Evolutionary conservation across 129 eudicot genomes (phyloP), one percentile per base, ranked within the genome.

Genomic region (Tagetes patula): DNA sequence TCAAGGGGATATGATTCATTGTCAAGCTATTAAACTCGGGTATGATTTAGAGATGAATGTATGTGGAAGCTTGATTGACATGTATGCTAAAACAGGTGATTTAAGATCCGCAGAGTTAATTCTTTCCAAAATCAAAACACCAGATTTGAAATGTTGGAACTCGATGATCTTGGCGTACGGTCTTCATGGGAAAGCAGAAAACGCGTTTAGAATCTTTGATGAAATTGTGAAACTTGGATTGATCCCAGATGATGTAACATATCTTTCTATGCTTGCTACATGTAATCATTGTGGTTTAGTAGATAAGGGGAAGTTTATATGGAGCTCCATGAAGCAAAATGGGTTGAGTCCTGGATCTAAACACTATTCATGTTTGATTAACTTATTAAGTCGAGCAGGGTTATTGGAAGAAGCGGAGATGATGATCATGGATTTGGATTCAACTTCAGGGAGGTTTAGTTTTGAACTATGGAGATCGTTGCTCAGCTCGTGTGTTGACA

Each of bases 1-100:
- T 55, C 96, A 85, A 78, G 98, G 98, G 11, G 87, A 87, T 45
- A 87, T 84, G 85, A 83, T 93, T 55, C 98, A 93, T 73, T 87
- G 77, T 42, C 83, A 59, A 46, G 90, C 89, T 5, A 3, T 88
- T 34, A 87, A 87, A 77, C 72, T 83, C 40, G 96, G 98, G 37
- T 84, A 58, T 45, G 78, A 77, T 73, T 43, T 66, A 1, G 95
- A 82, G 47, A 79, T 83, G 79, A 74, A 74, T 12, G 95, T 93
- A 9, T 80, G 85, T 31, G 91, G 92, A 64, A 93, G 90, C 79
- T 40, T 93, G 49, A 79, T 89, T 2, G 96, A 93, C 77, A 82
- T 87, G 96, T 93, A 92, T 62, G 82, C 86, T 8, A 93, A 93
- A 84, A 75, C 70, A 3, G 96, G 98, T 3, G 72, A 84, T 37